Evolutionary conservation across 306 rosid genomes (phyloP).

Genomic region (Quercus robur): DNA sequence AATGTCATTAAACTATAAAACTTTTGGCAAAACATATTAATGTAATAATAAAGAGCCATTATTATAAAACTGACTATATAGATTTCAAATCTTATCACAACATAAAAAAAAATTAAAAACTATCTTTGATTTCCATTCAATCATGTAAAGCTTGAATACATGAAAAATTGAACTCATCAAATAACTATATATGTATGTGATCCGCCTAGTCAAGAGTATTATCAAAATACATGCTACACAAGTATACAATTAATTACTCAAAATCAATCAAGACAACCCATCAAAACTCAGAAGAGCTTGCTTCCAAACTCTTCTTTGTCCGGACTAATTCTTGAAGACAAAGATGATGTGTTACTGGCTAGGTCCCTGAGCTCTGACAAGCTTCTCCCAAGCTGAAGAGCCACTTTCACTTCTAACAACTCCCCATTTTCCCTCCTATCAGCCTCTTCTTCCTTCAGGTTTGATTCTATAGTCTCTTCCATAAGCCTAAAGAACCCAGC

Average conservation of each 20-base stretch:
- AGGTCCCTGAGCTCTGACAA: constrained; percentile 42
- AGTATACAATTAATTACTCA: not conserved
- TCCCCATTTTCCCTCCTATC: constrained; percentile 59
- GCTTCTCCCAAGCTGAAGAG: constrained; percentile 50
- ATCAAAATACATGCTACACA: not conserved
- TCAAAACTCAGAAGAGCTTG: constrained; percentile 33
- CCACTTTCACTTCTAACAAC: constrained; percentile 45
- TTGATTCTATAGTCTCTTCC: constrained; percentile 33
- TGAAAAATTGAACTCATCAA: not conserved
- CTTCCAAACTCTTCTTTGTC: constrained; percentile 41
- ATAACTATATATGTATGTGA: not conserved
- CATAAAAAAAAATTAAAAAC: no score
- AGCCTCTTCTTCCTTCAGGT: constrained; percentile 38
- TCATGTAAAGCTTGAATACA: not conserved
- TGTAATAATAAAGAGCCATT: no score
- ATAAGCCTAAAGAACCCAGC: constrained; percentile 45
- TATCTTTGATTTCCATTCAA: not conserved
- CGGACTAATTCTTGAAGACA: constrained; percentile 13
- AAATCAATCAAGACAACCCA: not conserved
- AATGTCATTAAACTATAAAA: no score
- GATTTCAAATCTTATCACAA: no score
- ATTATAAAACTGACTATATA: no score
- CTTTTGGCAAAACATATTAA: no score
- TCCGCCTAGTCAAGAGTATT: not conserved
- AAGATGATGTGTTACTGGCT: constrained; percentile 21